These are phyloP conservation scores for Malus hybrid DNA, from an alignment of 331 rosid species.

Conservation along the genomic window DNA sequence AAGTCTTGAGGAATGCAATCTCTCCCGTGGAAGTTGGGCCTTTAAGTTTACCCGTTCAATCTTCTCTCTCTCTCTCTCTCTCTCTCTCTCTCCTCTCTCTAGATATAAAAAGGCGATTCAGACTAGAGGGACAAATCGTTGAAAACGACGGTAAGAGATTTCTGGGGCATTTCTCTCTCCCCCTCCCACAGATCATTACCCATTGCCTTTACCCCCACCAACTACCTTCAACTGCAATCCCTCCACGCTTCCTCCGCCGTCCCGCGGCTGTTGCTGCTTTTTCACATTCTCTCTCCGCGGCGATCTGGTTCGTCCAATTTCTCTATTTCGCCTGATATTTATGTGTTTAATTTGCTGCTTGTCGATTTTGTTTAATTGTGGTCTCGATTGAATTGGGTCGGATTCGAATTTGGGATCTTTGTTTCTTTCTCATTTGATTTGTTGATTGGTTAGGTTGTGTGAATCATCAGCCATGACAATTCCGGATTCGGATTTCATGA, in stretches of 20 bases:
- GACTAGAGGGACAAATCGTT: slow-evolving; percentile 9
- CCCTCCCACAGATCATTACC: not conserved
- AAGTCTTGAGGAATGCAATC: not conserved
- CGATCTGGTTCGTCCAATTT: slow-evolving; percentile 5
- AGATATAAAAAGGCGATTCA: not conserved
- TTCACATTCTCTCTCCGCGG: not conserved
- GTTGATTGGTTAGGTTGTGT: not conserved
- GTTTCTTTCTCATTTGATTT: not conserved
- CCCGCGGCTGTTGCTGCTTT: not conserved
- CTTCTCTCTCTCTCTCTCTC: not conserved
- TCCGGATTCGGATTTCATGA: slow-evolving; percentile 58
- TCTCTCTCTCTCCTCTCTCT: not conserved
- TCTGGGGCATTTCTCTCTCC: slow-evolving; percentile 5
- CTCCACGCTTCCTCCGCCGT: not conserved
- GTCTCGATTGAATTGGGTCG: not conserved
- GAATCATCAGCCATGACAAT: slow-evolving; percentile 50
- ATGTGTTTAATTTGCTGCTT: not conserved
- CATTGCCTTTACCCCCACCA: not conserved
- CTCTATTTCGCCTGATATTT: not conserved
- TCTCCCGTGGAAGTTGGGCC: not conserved
- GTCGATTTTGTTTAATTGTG: not conserved
- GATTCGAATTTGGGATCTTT: slow-evolving; percentile 8
- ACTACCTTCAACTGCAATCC: slow-evolving; percentile 1
- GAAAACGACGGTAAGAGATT: slow-evolving; percentile 36
- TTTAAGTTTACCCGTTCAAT: no score